Evolutionary conservation across 2,329 filamentous ascomycete genomes (phyloP).

Genomic region (Pleurostoma richardsiae): DNA sequence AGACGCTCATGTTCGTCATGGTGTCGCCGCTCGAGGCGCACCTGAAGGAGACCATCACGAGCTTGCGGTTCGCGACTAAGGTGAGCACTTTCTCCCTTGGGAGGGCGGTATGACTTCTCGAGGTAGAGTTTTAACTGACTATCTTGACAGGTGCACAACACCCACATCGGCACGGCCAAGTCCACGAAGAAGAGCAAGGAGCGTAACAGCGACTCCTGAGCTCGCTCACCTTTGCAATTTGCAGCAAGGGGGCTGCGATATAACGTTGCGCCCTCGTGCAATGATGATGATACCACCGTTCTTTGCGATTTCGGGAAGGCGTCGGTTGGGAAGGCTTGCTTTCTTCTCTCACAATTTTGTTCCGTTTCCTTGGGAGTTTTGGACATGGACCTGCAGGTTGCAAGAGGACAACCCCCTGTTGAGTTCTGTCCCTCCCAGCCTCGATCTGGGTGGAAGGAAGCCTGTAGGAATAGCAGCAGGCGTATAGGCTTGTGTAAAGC

Average conservation of each 20-base stretch:
- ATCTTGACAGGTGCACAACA: conserved; percentile 65
- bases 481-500: too few relatives aligned
- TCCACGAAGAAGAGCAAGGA: conserved; percentile 58
- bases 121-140: conserved; percentile 6
- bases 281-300: neutral
- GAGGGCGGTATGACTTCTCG: neutral
- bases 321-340: too few relatives aligned
- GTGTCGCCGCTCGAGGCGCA: conserved; percentile 88
- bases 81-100: conserved; percentile 36
- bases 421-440: too few relatives aligned
- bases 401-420: too few relatives aligned
- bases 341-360: too few relatives aligned
- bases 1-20: conserved; percentile 99
- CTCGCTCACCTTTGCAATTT: neutral
- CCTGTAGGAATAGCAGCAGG: too few relatives aligned
- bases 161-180: conserved; percentile 86
- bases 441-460: too few relatives aligned
- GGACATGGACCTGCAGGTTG: too few relatives aligned
- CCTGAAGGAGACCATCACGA: conserved; percentile 87
- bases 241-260: neutral
- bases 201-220: conserved; percentile 22
- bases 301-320: too few relatives aligned
- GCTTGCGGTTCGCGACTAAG: conserved; percentile 93
- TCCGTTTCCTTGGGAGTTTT: too few relatives aligned
- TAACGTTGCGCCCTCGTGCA: neutral